A percentile compares a stretch with the other conserved stretches of the same genome.
Conservation (phyloP, 495 filamentous ascomycete genomes). For the Cercophora newfieldiana region DNA sequence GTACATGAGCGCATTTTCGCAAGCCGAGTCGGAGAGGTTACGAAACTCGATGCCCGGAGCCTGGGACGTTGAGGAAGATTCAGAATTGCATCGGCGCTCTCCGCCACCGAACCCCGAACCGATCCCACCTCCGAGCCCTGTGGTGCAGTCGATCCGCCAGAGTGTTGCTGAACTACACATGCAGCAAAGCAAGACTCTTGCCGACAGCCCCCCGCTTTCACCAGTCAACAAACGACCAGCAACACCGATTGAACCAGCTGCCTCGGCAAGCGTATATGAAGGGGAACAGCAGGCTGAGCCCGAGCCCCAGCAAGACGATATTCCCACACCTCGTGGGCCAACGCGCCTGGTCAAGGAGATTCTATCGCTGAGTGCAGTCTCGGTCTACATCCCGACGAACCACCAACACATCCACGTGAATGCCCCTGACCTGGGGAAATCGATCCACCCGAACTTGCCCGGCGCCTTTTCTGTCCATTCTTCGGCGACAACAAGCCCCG, state of each 20-base stretch:
- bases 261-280: neutral
- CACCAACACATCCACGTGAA: slow-evolving; percentile 40
- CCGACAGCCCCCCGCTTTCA: neutral
- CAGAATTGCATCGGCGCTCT: neutral
- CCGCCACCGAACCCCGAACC: slow-evolving; percentile 1
- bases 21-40: slow-evolving; percentile 40
- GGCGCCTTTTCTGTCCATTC: slow-evolving; percentile 59
- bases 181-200: neutral
- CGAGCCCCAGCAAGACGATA: slow-evolving; percentile 35
- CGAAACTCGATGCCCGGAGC: slow-evolving; percentile 57
- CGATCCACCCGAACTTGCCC: slow-evolving; percentile 50
- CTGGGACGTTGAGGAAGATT: slow-evolving; percentile 51
- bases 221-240: neutral
- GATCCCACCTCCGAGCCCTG: neutral
- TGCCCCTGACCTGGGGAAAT: slow-evolving; percentile 28
- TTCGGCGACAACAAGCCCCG: slow-evolving; percentile 26
- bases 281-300: slow-evolving; percentile 12
- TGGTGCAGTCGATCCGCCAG: neutral
- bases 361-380: slow-evolving; percentile 41
- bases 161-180: neutral
- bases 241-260: neutral
- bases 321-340: slow-evolving; percentile 46
- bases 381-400: slow-evolving; percentile 45
- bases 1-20: slow-evolving; percentile 72
- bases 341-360: slow-evolving; percentile 52